Evolutionary conservation across 768 basidiomycete genomes (phyloP).

Genomic region (Lactifluus subvellereus): DNA sequence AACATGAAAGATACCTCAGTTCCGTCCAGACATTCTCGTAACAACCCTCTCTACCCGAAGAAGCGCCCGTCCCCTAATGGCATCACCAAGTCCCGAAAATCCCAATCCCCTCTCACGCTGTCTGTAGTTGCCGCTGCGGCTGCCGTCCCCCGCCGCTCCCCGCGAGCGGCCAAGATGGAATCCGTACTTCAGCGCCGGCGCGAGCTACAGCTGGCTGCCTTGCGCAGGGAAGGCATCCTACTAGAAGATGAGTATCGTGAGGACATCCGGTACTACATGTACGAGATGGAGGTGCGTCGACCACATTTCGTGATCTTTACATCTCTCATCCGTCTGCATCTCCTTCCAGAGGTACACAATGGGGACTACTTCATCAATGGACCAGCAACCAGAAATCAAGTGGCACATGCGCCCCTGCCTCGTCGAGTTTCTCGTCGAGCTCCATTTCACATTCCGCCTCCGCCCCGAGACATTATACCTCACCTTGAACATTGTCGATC

Average conservation of each 20-base stretch:
- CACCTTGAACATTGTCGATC: conserved; percentile 97
- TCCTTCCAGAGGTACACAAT: conserved; percentile 66
- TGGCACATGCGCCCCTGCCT: conserved; percentile 99
- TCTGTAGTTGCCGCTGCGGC: conserved; percentile 35
- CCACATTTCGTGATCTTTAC: conserved; percentile 7
- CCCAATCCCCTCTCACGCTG: conserved; percentile 39
- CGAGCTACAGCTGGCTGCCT: conserved; percentile 59
- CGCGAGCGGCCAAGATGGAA: conserved; percentile 58
- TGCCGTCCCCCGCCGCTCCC: conserved; percentile 48
- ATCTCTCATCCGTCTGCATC: conserved; percentile 15
- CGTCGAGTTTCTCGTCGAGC: conserved; percentile 97
- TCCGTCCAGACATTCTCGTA: conserved; percentile 55
- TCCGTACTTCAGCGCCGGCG: conserved; percentile 61
- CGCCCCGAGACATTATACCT: conserved; percentile 98
- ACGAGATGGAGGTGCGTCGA: conserved; percentile 93
- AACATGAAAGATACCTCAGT: conserved; percentile 78
- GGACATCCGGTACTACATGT: conserved; percentile 92
- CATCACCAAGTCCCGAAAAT: conserved; percentile 59
- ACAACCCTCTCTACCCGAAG: conserved; percentile 68
- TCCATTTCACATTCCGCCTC: conserved; percentile 95
- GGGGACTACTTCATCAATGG: conserved; percentile 94
- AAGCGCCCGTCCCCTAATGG: conserved; percentile 82
- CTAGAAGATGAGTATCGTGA: conserved; percentile 94
- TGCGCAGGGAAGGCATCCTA: conserved; percentile 67
- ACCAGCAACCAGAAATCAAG: conserved; percentile 96